Evolutionary conservation across 2,329 filamentous ascomycete genomes (phyloP), one percentile per base, ranked within the genome.

Genomic region (Arthrobotrys megalospora): DNA sequence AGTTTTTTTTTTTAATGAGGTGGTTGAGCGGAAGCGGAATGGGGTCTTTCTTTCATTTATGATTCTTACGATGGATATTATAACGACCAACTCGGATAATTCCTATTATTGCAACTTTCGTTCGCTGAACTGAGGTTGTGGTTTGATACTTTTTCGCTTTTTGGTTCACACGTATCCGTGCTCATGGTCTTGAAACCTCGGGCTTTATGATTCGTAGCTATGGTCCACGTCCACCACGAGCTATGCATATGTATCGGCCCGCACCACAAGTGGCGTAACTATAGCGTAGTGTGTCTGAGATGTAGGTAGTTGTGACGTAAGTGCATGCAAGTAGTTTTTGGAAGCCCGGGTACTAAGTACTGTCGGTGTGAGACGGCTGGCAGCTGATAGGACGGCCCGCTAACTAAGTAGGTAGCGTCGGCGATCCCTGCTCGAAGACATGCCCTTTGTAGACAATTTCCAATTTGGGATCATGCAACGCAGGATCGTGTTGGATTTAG

Each of bases 1-100:
- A 34, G 1, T 7, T 24, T 50, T 45, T 41, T 62, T 36, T 50
- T 45, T 41, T 62, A 21, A 52, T 52, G n/a, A 21, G 16, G 41
- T 45, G 47, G 53, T 24, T 43, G 16, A 24, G 55, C 55, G 55
- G 45, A 14, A 24, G 45, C 16, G 16, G n/a, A 10, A 19, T n/a
- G 4, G 38, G 41, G 5, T 2, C 16, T 28, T 36, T 34, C 19
- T 69, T 28, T 28, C 28, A 66, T 32, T 52, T 65, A 34, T 38
- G n/a, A 16, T 47, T 45, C 41, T 47, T 58, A 36, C 47, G 64
- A 60, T 63, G 58, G 53, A 24, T 28, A 71, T 36, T 48, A 64
- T 76, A 69, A 76, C 71, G 63, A 68, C 64, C 71, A 76, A 69
- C 55, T 76, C 71, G 71, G 52, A 68, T 69, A 76, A 48, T 48